Evolutionary conservation across 2,329 filamentous ascomycete genomes (phyloP).

Genomic region (Trichophyton verrucosum): DNA sequence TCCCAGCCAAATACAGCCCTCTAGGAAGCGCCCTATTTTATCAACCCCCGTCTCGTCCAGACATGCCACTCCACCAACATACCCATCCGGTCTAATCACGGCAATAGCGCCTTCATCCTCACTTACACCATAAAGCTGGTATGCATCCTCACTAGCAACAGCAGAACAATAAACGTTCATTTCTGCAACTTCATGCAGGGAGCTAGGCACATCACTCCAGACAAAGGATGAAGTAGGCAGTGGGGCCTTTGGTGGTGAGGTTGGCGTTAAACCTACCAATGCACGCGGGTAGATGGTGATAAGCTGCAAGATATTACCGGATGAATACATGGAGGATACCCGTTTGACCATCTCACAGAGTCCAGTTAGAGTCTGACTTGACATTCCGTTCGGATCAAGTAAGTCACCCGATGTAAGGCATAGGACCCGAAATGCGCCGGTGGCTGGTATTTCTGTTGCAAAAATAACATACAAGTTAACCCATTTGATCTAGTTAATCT

Average conservation of each 20-base stretch:
- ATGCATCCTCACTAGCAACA: conserved; percentile 19
- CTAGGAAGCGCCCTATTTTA: conserved; percentile 20
- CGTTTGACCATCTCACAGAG: not conserved
- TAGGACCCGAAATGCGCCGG: conserved; percentile 27
- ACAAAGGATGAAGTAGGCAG: conserved; percentile 17
- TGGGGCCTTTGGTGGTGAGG: not conserved
- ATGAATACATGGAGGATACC: not conserved
- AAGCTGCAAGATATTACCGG: conserved; percentile 21
- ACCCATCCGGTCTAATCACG: conserved; percentile 32
- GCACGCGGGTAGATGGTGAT: conserved; percentile 25
- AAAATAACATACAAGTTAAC: not conserved
- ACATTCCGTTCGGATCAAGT: conserved; percentile 19
- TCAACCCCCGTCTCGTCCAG: conserved; percentile 17
- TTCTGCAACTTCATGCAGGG: conserved; percentile 24
- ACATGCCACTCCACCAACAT: conserved; percentile 21
- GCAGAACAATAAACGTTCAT: conserved; percentile 25
- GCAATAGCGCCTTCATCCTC: conserved; percentile 21
- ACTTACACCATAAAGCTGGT: conserved; percentile 26
- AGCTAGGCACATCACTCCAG: conserved; percentile 23
- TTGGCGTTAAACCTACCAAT: not conserved
- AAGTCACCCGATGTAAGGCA: conserved; percentile 25
- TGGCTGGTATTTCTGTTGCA: conserved; percentile 25
- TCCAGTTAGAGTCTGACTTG: conserved; percentile 6
- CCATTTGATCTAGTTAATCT: not conserved
- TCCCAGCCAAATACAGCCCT: conserved; percentile 5